Base-by-base conservation (phyloP, 257 asterid genomes). In the Paulownia fortunei region DNA sequence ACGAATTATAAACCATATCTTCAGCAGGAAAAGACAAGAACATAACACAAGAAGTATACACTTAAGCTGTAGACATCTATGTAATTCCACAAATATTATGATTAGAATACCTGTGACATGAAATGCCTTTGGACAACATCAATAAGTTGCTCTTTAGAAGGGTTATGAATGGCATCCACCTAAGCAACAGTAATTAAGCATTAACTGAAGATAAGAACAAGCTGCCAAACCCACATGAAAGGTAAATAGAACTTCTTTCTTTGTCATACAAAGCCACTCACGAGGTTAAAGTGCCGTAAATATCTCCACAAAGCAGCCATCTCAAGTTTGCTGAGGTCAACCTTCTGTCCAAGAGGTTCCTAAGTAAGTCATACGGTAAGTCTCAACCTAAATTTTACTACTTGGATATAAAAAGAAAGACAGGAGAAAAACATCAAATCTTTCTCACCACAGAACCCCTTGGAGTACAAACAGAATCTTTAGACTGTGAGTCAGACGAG, bases 81-180 rank as follows among this genome's bases (percentile, higher is more conserved):
- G 36, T 6, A 1, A 11, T 30, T 2, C 36, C 36, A 37, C 9
- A 32, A 3, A 32, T 26, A 6, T 36, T 30, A 10, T 5, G 30
- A 49, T 41, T 12, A 26, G 62, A 71, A 32, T 86, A 91, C 99
- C 94, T 92, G 97, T 5, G 99, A 89, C 80, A 91, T 80, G 82
- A 95, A 95, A 87, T 95, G 99, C 89, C 91, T 84, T 82, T 95
- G 96, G 79, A 95, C 99, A 32, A 90, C 90, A n/a, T 91, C 94
- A 7, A 95, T 85, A 12, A 92, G 88, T 74, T 95, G 99, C 88
- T 95, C 97, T 81, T 87, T 90, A 0, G 98, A 88, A 15, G 92
- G 94, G 89, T 91, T 95, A 75, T 94, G 94, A 62, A 81, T 84
- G 39, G 79, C 88, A 65, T 89, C 97, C 83, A 89, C 95, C 99